phyloP scores from a whole-genome alignment of 306 rosid genomes.

The Lathyrus sativus region DNA sequence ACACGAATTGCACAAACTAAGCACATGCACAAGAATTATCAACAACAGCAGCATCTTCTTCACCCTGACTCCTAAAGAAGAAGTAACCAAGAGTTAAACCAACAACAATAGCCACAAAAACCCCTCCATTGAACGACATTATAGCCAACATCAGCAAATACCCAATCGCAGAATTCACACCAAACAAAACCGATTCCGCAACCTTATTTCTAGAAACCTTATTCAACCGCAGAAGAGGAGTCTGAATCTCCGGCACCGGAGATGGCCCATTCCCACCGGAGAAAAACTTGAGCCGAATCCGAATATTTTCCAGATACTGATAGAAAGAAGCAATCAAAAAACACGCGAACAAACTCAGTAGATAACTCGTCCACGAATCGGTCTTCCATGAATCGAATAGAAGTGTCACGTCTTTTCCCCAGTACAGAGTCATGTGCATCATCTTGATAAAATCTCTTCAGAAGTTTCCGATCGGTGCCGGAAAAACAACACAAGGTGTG shows the following conservation, averaged over 20 bases:
- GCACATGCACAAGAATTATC: conserved; percentile 81
- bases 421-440: conserved; percentile 78
- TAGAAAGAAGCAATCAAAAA: conserved; percentile 62
- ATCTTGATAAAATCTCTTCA: conserved; percentile 34
- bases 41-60: conserved; percentile 41
- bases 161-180: conserved; percentile 74
- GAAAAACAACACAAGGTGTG: background rate
- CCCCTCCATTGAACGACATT: conserved; percentile 91
- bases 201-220: conserved; percentile 13
- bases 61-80: conserved; percentile 57
- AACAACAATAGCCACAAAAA: conserved; percentile 65
- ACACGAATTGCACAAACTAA: conserved; percentile 20
- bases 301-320: conserved; percentile 69
- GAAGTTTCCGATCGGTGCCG: background rate
- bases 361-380: conserved; percentile 44
- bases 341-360: conserved; percentile 46
- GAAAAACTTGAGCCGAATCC: conserved; percentile 57
- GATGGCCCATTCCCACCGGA: conserved; percentile 21
- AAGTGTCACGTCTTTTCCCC: conserved; percentile 42
- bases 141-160: conserved; percentile 82
- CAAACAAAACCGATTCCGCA: conserved; percentile 60
- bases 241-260: conserved; percentile 43
- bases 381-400: conserved; percentile 46
- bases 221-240: conserved; percentile 49
- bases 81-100: conserved; percentile 71